Evolutionary conservation across 2,329 filamentous ascomycete species (phyloP), one percentile per base, ranked within the genome.

Genomic region (Talaromyces amestolkiae): DNA sequence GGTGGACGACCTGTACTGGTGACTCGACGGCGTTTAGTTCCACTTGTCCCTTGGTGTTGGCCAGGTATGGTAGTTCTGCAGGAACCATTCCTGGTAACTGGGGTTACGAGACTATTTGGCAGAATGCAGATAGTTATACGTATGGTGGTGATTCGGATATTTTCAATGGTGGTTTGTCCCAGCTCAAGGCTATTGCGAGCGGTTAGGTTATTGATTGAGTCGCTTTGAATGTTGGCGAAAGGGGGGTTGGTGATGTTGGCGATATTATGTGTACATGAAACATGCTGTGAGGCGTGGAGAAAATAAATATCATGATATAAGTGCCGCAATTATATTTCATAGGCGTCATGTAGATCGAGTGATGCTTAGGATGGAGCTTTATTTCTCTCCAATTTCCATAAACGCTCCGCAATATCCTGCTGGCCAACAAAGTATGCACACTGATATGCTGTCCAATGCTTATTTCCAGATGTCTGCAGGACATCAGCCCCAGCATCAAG

Each of bases 1-100:
- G 84, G 84, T 86, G 85, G 85, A 75, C 72, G 11, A 73, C 73
- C 33, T 87, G 84, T 73, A 86, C 84, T 0, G 84, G 83, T 10
- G 81, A 82, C 71, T 82, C 77, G 37, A 74, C 73, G 17, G 79
- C 76, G 3, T 86, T 86, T 67, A 73, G 72, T 41, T 68, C 72
- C 22, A 82, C 77, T 19, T 82, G 80, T 67, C 83, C 83, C 8
- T 75, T 86, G 10, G 79, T 83, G 9, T 70, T 86, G 60, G 83
- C 83, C 5, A 72, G 79, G 3, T 85, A 82, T 67, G 70, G 70
- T 49, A 79, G 73, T 68, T 73, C 74, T 0, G 71, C 78, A 1
- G 82, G 83, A 1, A 78, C 78, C 1, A 74, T 84, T 10, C 84
- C 83, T 0, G 83, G 81, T 15, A 81, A 83, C 19, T 87, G 84